Conservation (phyloP, 345 rosid genomes). For the Mercurialis annua region DNA sequence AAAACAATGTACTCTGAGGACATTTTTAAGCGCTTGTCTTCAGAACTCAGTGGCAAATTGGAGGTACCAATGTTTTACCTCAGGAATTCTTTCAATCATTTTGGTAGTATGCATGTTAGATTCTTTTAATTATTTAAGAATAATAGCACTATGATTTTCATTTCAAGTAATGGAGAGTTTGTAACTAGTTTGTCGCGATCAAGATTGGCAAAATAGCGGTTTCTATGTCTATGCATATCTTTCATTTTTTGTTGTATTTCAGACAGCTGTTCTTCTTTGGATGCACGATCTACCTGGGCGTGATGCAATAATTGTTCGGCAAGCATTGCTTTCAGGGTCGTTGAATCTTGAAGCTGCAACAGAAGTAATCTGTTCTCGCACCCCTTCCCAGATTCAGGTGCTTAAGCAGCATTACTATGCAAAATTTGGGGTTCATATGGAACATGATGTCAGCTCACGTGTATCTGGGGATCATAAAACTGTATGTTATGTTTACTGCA, state of each 20-base stretch:
- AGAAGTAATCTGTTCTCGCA: conserved; percentile 65
- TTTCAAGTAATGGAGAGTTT: neutral
- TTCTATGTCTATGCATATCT: neutral
- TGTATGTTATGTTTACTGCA: conserved; percentile 27
- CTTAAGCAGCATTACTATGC: conserved; percentile 53
- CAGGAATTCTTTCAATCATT: neutral
- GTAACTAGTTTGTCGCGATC: neutral
- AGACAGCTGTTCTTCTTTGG: conserved; percentile 66
- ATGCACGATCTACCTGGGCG: conserved; percentile 62
- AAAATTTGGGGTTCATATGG: conserved; percentile 41
- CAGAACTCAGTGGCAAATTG: conserved; percentile 57
- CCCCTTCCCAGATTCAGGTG: conserved; percentile 58
- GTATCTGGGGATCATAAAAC: conserved; percentile 51
- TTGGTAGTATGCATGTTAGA: neutral
- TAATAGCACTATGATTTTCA: neutral
- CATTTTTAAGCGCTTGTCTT: conserved; percentile 42
- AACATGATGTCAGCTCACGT: conserved; percentile 39
- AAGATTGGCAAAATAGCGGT: neutral
- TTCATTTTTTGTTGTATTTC: conserved; percentile 10
- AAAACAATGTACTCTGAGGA: conserved; percentile 42
- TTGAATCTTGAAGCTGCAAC: conserved; percentile 37
- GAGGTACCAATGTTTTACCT: conserved; percentile 41
- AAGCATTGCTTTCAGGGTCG: conserved; percentile 19
- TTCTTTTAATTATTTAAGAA: neutral
- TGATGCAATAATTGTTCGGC: conserved; percentile 49